Base-by-base conservation (phyloP, 78 protist genomes). In the Pigoraptor vietnamica region DNA sequence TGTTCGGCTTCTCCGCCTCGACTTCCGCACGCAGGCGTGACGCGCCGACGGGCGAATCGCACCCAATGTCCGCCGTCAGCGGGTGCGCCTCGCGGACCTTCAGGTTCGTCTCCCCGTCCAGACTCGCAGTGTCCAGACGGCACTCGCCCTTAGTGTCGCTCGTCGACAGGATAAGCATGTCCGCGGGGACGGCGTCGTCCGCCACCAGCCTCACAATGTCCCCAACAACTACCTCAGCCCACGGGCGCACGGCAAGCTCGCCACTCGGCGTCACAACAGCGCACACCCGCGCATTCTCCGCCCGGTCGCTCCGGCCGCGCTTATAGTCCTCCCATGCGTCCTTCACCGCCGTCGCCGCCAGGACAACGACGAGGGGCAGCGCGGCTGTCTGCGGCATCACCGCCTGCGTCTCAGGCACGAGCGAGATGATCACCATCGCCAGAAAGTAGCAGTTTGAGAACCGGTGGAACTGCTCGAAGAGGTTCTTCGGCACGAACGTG, bases 71-170 rank as follows among this genome's bases (percentile, higher is more conserved):
- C n/a, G 39, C 48, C 2, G 93, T 91, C 86, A 24, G 56, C 82
- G 37, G 19, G 34, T n/a, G 35, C 24, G 88, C 90, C 48, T 81
- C 39, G 0, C 94, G 34, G 81, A 39, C 37, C 89, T 92, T 92
- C 38, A 92, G 89, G 91, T 92, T 92, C 35, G 94, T 92, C 91
- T 92, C 94, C n/a, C 99, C 99, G 39, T 98, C 99, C 84, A 98
- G 90, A 40, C 97, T 96, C 37, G 97, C 40, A 0, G 99, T 98
- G 82, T 98, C 99, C 33, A 98, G 88, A 91, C 96, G 97, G 81
- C 97, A 96, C 36, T 93, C 82, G 37, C 98, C 98, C 38, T 96
- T 40, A 36, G 1, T 34, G 14, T 29, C 87, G n/a, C 37, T n/a
- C 24, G 91, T 37, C 86, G 40, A n/a, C 35, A 92, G 19, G 14